A percentile compares a stretch with the other conserved stretches of the same genome.
Evolutionary conservation across 2,329 filamentous ascomycete species (phyloP).

Genomic region (Trichoderma sp.): DNA sequence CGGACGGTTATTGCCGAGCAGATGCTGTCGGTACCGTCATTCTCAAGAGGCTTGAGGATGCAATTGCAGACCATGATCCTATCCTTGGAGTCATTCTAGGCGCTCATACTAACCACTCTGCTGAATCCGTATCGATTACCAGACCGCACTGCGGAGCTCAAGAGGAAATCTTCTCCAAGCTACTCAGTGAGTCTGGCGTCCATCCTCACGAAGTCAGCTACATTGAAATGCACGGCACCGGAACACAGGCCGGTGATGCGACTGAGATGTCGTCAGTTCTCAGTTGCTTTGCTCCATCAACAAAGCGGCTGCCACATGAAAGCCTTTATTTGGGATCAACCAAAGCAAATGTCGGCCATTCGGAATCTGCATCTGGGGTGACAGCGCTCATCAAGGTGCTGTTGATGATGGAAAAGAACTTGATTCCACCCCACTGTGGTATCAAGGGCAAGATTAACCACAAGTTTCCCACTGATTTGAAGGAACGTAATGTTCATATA

Average conservation of each 20-base stretch:
- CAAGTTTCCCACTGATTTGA: conserved; percentile 53
- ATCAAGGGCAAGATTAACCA: conserved; percentile 62
- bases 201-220: conserved; percentile 76
- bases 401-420: conserved; percentile 60
- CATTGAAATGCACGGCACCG: conserved; percentile 90
- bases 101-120: conserved; percentile 68
- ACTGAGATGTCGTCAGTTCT: conserved; percentile 80
- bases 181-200: conserved; percentile 62
- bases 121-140: conserved; percentile 69
- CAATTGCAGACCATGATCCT: conserved; percentile 71
- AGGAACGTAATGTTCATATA: conserved; percentile 51
- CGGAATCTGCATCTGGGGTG: conserved; percentile 59
- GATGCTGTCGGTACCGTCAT: conserved; percentile 73
- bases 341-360: conserved; percentile 65
- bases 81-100: conserved; percentile 69
- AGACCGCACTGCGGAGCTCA: conserved; percentile 36
- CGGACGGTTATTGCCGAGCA: conserved; percentile 79
- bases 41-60: conserved; percentile 77
- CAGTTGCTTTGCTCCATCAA: conserved; percentile 48
- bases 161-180: conserved; percentile 43
- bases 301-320: conserved; percentile 45
- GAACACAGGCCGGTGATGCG: conserved; percentile 82
- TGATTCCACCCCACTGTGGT: conserved; percentile 61
- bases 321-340: conserved; percentile 2
- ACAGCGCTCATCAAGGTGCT: conserved; percentile 63